Conservation (phyloP, 2,329 filamentous ascomycete species). For the Sclerotinia sclerotiorum region DNA sequence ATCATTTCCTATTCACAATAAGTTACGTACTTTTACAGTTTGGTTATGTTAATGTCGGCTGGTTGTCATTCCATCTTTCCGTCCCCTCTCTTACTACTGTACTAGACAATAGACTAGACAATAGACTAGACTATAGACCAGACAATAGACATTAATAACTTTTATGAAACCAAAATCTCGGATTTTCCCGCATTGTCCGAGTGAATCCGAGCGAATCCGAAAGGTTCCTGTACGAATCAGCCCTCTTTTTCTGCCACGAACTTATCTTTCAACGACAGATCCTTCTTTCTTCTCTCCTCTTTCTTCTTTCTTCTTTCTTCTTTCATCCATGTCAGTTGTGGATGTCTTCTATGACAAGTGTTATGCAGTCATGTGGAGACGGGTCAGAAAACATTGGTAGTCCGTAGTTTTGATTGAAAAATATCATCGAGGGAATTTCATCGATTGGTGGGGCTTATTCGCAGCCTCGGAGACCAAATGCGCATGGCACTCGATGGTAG, state of each 20-base stretch:
- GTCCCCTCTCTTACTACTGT: background rate
- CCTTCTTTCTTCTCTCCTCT: background rate
- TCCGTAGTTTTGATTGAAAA: background rate
- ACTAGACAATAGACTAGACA: too few relatives aligned
- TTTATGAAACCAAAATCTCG: background rate
- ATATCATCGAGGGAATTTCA: background rate
- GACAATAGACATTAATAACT: background rate
- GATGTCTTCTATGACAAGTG: background rate
- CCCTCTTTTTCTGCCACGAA: constrained; percentile 6
- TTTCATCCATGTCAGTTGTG: background rate
- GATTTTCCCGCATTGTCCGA: background rate
- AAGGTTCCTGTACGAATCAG: background rate
- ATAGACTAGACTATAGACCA: too few relatives aligned
- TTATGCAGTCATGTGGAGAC: constrained; percentile 4
- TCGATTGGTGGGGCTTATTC: background rate
- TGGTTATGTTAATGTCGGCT: background rate
- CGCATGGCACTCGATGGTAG: background rate
- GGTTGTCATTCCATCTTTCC: background rate
- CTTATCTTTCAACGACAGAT: background rate
- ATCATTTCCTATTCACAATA: background rate
- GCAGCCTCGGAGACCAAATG: too few relatives aligned
- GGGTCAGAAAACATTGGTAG: background rate
- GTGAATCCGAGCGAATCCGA: background rate
- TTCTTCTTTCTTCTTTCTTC: background rate
- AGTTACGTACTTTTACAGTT: too few relatives aligned